phyloP scores from a whole-genome alignment of 192 early-diverging fungal species.

The Diversispora epigaea region DNA sequence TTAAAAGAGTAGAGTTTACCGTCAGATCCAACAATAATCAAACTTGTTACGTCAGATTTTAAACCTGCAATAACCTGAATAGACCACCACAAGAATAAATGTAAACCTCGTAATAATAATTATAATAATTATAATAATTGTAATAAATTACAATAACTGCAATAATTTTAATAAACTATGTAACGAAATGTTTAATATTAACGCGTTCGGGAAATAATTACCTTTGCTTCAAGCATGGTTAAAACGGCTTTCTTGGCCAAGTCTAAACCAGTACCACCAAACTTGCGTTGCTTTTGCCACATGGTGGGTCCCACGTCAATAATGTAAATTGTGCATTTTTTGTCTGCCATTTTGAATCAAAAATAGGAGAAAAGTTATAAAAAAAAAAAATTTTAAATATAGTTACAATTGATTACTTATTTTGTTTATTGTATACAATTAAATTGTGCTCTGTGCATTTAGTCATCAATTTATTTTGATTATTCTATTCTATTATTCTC shows the following conservation, averaged over 20 bases:
- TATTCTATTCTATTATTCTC: no score
- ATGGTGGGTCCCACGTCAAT: slow-evolving; percentile 40
- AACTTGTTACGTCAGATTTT: slow-evolving; percentile 63
- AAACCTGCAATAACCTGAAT: slow-evolving; percentile 59
- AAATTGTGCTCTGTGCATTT: no score
- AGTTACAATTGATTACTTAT: no score
- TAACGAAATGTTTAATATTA: not conserved
- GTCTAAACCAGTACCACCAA: slow-evolving; percentile 30
- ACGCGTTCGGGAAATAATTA: slow-evolving; percentile 18
- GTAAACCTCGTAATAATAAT: not conserved
- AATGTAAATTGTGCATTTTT: slow-evolving; percentile 45
- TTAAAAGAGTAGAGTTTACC: slow-evolving; percentile 38
- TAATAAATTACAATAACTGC: no score
- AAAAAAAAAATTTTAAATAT: no score
- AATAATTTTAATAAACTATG: not conserved
- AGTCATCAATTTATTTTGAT: no score
- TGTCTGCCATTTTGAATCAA: slow-evolving; percentile 13
- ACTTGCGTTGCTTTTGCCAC: slow-evolving; percentile 24
- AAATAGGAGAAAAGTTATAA: no score
- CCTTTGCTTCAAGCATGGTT: slow-evolving; percentile 44
- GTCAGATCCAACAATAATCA: slow-evolving; percentile 59
- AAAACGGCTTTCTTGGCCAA: slow-evolving; percentile 38
- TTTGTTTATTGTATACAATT: no score
- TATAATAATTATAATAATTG: not conserved
- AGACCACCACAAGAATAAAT: not conserved